These are phyloP conservation scores for Ceratocystiopsis brevicomis DNA, from an alignment of 2,329 filamentous ascomycete species.

Conservation along the genomic window DNA sequence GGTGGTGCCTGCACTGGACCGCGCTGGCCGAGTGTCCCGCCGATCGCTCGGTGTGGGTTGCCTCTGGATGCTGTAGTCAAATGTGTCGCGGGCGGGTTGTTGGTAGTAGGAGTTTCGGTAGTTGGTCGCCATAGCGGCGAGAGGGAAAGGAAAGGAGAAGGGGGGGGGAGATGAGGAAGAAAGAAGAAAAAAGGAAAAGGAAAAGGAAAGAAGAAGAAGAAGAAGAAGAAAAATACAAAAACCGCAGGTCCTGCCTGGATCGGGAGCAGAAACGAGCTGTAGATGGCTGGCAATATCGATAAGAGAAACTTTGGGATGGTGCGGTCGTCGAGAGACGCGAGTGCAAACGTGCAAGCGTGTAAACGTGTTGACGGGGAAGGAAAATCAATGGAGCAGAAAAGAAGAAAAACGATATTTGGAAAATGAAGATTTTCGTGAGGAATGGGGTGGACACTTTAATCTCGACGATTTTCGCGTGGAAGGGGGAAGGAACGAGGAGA, in stretches of 20 bases:
- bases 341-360: too few relatives aligned
- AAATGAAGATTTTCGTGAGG: neutral
- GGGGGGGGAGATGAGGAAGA: neutral
- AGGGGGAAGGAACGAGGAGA: neutral
- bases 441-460: neutral
- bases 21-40: slow-evolving; percentile 31
- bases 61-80: slow-evolving; percentile 21
- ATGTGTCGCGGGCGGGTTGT: slow-evolving; percentile 20
- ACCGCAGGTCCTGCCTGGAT: too few relatives aligned
- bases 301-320: too few relatives aligned
- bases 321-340: too few relatives aligned
- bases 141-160: neutral
- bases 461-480: neutral
- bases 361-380: neutral
- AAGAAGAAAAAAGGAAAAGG: neutral
- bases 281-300: too few relatives aligned
- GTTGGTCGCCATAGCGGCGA: slow-evolving; percentile 21
- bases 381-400: neutral
- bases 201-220: neutral
- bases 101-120: slow-evolving; percentile 36
- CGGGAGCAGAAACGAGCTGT: too few relatives aligned
- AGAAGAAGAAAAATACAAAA: too few relatives aligned
- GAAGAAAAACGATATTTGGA: neutral
- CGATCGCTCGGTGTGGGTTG: slow-evolving; percentile 18
- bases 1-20: slow-evolving; percentile 77